Conservation (phyloP, 148 eudicot species). For the Tetragonia tetragonoides region DNA sequence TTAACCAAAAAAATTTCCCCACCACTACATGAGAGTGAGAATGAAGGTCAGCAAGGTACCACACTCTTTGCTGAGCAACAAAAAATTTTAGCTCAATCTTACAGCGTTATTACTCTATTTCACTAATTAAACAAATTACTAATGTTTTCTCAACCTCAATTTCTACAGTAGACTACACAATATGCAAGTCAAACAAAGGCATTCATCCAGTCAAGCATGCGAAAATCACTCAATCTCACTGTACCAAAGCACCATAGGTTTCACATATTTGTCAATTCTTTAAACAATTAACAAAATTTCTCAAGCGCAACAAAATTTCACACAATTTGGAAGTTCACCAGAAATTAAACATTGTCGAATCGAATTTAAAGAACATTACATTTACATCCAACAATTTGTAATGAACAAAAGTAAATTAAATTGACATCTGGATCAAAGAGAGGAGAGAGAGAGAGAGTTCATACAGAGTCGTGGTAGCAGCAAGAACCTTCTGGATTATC, state of each 20-base stretch:
- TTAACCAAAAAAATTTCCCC: no score
- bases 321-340: background rate
- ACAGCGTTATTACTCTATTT: no score
- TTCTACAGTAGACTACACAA: background rate
- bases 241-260: background rate
- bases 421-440: background rate
- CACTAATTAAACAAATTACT: background rate
- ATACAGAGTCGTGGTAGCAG: slow-evolving; percentile 59
- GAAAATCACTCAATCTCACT: background rate
- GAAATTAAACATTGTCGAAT: background rate
- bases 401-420: background rate
- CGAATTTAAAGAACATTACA: background rate
- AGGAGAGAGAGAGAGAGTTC: slow-evolving; percentile 4
- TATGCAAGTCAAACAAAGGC: background rate
- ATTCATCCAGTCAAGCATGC: background rate
- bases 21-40: no score
- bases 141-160: background rate
- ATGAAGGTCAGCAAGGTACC: no score
- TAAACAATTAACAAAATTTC: background rate
- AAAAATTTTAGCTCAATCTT: no score
- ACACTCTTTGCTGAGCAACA: no score
- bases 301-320: background rate
- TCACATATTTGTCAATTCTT: background rate
- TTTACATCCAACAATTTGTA: background rate
- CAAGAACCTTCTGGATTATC: slow-evolving; percentile 78